phyloP scores from a whole-genome alignment of 495 filamentous ascomycete species.

The Aspergillus leporis region DNA sequence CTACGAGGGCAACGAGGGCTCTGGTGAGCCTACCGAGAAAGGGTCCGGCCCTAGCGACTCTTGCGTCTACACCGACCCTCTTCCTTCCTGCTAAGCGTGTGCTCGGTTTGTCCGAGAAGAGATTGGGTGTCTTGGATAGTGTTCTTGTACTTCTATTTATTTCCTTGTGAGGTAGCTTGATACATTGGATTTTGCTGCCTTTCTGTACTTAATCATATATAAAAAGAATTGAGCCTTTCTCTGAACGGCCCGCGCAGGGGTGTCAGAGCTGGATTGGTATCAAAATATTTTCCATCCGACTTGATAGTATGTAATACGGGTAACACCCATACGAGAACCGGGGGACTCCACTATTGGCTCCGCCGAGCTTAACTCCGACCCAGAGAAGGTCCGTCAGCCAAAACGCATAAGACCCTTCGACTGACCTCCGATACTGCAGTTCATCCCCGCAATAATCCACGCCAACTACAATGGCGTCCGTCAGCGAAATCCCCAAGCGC shows the following conservation, averaged over 20 bases:
- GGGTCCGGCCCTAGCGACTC: constrained; percentile 7
- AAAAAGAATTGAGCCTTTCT: neutral
- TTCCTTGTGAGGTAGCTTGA: neutral
- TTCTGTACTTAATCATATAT: neutral
- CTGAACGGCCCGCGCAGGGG: neutral
- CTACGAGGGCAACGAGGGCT: constrained; percentile 44
- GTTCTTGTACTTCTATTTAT: neutral
- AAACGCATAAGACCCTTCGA: neutral
- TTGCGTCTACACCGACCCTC: constrained; percentile 8
- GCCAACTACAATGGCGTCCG: neutral
- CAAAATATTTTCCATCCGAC: neutral
- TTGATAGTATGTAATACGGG: neutral
- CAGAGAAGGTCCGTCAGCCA: neutral
- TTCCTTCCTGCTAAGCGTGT: constrained; percentile 4
- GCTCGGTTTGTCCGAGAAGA: neutral
- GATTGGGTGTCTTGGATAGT: neutral
- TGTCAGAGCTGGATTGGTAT: neutral
- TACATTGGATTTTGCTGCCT: neutral
- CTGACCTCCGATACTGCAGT: neutral
- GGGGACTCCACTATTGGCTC: neutral
- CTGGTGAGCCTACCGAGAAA: constrained; percentile 29
- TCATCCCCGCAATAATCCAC: neutral
- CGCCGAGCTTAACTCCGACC: neutral
- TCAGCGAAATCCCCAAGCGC: neutral
- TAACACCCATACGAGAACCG: neutral